Base-by-base conservation (phyloP, 257 asterid genomes). In the Coffea canephora region DNA sequence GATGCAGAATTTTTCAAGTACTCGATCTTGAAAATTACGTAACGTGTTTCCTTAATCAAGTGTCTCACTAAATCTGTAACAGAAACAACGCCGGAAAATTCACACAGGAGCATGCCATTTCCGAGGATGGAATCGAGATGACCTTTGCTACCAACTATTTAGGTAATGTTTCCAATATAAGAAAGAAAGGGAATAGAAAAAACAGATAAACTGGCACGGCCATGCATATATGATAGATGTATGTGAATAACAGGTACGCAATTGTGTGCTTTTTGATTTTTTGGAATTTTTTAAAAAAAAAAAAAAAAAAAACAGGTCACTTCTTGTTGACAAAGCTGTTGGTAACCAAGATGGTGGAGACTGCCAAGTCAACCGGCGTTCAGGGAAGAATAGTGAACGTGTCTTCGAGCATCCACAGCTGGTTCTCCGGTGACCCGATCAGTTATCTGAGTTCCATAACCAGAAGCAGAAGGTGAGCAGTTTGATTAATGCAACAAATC, bases 1-100 rank as follows among this genome's bases (percentile, higher is more conserved):
- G 21, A 14, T 19, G 18, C 3, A 61, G 9, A 52, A 5, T 27
- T 50, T 45, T 21, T 48, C 43, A 8, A 54, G 43, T 70, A 78
- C 71, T 54, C 55, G 70, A 31, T 18, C 19, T 12, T 19, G 21
- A 41, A 69, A 39, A 2, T 21, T 8, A 19, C 3, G 13, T 4
- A 39, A 2, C 13, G 0, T 48, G 19, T 9, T 7, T 41, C 1
- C 7, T 31, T 54, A 52, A n/a, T 41, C 25, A 3, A 14, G 50
- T 16, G 11, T 43, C 14, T 52, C 34, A 34, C 21, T 6, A 52
- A 52, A 27, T n/a, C 69, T 14, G 57, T 45, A 19, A 18, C 84
- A 95, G 99, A 95, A 95, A 95, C 80, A 95, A 95, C 81, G 99
- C 99, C 27, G 99, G 98, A 43, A 95, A 90, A 85, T 93, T 95